phyloP scores from a whole-genome alignment of 1,284 basidiomycete species.

The Ganoderma multipileum region DNA sequence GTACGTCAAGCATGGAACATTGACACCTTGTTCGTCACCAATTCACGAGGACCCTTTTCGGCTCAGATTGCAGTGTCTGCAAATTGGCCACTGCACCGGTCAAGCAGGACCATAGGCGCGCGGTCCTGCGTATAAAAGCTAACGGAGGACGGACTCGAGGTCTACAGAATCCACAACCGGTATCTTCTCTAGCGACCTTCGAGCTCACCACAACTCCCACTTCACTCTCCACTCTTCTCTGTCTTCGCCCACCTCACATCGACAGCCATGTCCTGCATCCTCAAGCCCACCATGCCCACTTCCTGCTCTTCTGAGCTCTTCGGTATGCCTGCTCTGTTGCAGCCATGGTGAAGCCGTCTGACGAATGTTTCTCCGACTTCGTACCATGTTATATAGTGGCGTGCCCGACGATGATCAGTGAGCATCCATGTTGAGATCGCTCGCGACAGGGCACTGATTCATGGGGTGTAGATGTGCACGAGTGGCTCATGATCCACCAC shows the following conservation, averaged over 20 bases:
- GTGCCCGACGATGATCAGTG: constrained; percentile 3
- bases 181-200: neutral
- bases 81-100: neutral
- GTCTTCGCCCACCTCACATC: neutral
- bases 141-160: neutral
- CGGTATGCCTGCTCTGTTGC: neutral
- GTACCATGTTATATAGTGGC: neutral
- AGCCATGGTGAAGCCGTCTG: neutral
- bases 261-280: neutral
- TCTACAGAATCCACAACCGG: neutral
- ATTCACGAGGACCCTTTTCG: neutral
- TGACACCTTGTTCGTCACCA: neutral
- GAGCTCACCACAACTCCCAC: neutral
- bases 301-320: neutral
- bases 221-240: neutral
- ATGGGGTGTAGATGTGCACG: neutral
- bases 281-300: constrained; percentile 3
- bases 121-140: neutral
- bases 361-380: neutral
- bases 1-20: neutral
- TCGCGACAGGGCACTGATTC: neutral
- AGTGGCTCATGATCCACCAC: constrained; percentile 3
- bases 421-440: neutral
- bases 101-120: neutral
- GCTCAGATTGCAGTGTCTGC: neutral